Evolutionary conservation across 2,329 filamentous ascomycete species (phyloP), one percentile per base, ranked within the genome.

Genomic region (Alternaria sp.): DNA sequence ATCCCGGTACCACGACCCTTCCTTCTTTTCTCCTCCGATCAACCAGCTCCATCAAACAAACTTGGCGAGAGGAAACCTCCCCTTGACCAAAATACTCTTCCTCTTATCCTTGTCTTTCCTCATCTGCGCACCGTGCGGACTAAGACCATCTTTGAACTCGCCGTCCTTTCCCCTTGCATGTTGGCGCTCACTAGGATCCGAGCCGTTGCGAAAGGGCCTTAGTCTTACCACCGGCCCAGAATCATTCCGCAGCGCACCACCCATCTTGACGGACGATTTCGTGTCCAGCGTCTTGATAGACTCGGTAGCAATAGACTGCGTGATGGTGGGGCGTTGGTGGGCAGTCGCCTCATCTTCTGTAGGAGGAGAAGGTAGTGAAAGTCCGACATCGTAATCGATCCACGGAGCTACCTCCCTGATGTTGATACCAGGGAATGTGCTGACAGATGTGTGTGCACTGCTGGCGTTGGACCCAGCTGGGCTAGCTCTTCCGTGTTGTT

Each of bases 351-450:
- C 31, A 1, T 51, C 29, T 1, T 21, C 54, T 6, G 17, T 31
- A 17, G 17, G 17, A 1, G 49, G 41, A 8, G 40, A 24, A 3
- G 62, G 62, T 0, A 50, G 11, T 1, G 51, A 33, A 3, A 65
- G 42, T 0, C 40, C 23, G 3, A 52, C 51, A 5, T 71, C 66
- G 13, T 48, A 56, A 23, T 70, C 66, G 2, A 65, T 57, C 70
- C 70, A 73, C 5, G 72, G 70, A 2, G 70, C 62, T 2, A 72
- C 61, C 42, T 72, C 68, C 34, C 55, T 54, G 33, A 71, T 67
- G 9, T 69, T 58, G 39, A 50, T 34, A 6, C 23, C 41, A 10
- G 51, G 34, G 40, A 59, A 4, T 21, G 57, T 56, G 39, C 56
- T 67, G 8, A 29, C 24, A 2, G 42, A 28, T 5, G 56, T 61